These are phyloP conservation scores for Hansenula lynferdii DNA, from an alignment of 1,139 yeast genomes.

Conservation along the genomic window DNA sequence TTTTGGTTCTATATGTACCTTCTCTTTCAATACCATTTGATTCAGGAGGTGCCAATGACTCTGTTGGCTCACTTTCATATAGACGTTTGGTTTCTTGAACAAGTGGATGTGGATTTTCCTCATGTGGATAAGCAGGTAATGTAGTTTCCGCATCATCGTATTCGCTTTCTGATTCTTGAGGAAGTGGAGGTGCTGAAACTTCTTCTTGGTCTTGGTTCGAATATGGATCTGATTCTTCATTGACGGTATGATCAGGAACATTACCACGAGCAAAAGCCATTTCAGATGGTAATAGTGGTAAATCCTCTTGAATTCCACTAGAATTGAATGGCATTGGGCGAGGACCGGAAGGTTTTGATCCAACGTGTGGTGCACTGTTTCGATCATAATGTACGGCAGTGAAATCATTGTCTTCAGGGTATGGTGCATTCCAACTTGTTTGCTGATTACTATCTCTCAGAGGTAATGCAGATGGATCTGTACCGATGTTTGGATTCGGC, in stretches of 20 bases:
- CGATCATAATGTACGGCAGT: neutral
- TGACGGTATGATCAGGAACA: too few relatives aligned
- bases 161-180: neutral
- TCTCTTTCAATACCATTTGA: constrained; percentile 9
- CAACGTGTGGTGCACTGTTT: neutral
- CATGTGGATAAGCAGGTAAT: neutral
- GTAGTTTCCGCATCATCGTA: neutral
- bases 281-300: neutral
- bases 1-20: constrained; percentile 21
- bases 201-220: neutral
- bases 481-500: constrained; percentile 6
- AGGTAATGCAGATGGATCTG: constrained; percentile 3
- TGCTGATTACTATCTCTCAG: neutral
- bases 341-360: constrained; percentile 2
- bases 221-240: too few relatives aligned
- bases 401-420: neutral
- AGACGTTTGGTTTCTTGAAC: constrained; percentile 1
- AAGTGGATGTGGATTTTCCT: constrained; percentile 3
- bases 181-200: constrained; percentile 3
- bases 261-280: neutral
- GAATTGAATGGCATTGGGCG: constrained; percentile 1
- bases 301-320: neutral
- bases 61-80: neutral
- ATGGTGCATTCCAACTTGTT: constrained; percentile 2
- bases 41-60: neutral